Conservation (phyloP, 2,329 filamentous ascomycete species). For the Ceratocystis lukuohia region DNA sequence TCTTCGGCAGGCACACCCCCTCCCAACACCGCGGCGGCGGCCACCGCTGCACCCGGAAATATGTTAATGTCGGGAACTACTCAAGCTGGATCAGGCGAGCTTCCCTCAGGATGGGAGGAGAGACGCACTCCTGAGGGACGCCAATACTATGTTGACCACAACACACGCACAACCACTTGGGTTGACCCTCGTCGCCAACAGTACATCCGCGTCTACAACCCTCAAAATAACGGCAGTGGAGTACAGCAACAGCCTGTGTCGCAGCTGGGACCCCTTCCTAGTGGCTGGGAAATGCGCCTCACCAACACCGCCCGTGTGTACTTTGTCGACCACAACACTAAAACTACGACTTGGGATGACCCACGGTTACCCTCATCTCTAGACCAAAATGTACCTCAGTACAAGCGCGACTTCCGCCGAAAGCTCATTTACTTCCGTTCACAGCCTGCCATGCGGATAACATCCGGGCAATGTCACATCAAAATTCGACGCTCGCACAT, state of each 20-base stretch:
- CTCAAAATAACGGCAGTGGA: slow-evolving; percentile 69
- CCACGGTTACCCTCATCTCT: slow-evolving; percentile 87
- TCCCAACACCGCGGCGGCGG: slow-evolving; percentile 22
- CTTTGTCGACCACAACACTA: slow-evolving; percentile 98
- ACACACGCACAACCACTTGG: slow-evolving; percentile 96
- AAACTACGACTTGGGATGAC: slow-evolving; percentile 98
- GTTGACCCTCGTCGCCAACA: slow-evolving; percentile 94
- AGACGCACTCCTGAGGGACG: slow-evolving; percentile 88
- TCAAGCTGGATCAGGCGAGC: slow-evolving; percentile 83
- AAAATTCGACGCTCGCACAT: slow-evolving; percentile 95
- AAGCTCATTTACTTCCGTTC: slow-evolving; percentile 99
- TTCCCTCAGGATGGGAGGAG: slow-evolving; percentile 93
- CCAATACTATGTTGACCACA: slow-evolving; percentile 96
- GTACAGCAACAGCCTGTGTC: slow-evolving; percentile 97
- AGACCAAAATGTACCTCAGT: slow-evolving; percentile 96
- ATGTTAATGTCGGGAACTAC: slow-evolving; percentile 93
- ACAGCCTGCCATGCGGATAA: slow-evolving; percentile 86
- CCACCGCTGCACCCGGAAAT: slow-evolving; percentile 45
- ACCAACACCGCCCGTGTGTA: slow-evolving; percentile 97
- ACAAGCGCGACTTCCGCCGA: slow-evolving; percentile 95
- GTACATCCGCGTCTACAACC: slow-evolving; percentile 93
- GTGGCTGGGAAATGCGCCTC: slow-evolving; percentile 98
- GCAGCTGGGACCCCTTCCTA: slow-evolving; percentile 85
- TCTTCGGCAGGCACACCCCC: slow-evolving; percentile 26
- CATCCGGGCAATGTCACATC: slow-evolving; percentile 94